Base-by-base conservation (phyloP, 2,329 filamentous ascomycete genomes). In the Cytospora piceae region DNA sequence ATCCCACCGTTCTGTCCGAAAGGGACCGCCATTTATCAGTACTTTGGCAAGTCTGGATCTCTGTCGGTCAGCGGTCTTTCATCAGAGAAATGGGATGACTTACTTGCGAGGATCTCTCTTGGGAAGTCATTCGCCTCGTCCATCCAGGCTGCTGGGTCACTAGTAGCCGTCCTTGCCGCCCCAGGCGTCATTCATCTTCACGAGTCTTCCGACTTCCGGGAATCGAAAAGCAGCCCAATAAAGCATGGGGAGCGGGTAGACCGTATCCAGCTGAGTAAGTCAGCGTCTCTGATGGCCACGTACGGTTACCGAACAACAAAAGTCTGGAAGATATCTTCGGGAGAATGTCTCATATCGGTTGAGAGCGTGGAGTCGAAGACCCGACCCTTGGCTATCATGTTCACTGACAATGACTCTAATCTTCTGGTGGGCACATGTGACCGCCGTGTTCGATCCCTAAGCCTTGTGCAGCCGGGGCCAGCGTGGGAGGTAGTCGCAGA, bases 221-320 rank as follows among this genome's bases (percentile, higher is more conserved):
- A 58, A 31, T 8, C 37, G 2, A 46, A 58, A 0, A 27, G 55
- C 15, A 58, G 55, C 14, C 55, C 55, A 0, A 39, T 58, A 8
- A 14, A 58, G 34, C 55, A 58, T 27, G 55, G 55, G 8, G 55
- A 58, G 37, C 55, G 34, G 2, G 55, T 58, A 20, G 55, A 58
- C 55, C 37, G 55, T n/a, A 15, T 58, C 4, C 34, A 42, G 7
- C 5, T 58, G 34, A 58, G 46, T 14, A 58, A 58, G 24, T n/a
- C 55, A 7, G 55, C 34, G 2, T 58, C 55, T 9, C 11, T 58
- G 3, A 9, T 58, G 34, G 55, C 14, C 0, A 27, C 55, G 2
- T 58, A 58, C 22, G 55, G 34, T 27, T 58, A 58, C n/a, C 34
- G 34, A 3, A 58, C 55, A 20, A 58, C 55, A 8, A 58, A 58